Percentiles rank a stretch among this genome's conserved stretches.
Evolutionary conservation across 768 basidiomycete genomes (phyloP).

Genomic region (Erythrobasidium yunnanense): DNA sequence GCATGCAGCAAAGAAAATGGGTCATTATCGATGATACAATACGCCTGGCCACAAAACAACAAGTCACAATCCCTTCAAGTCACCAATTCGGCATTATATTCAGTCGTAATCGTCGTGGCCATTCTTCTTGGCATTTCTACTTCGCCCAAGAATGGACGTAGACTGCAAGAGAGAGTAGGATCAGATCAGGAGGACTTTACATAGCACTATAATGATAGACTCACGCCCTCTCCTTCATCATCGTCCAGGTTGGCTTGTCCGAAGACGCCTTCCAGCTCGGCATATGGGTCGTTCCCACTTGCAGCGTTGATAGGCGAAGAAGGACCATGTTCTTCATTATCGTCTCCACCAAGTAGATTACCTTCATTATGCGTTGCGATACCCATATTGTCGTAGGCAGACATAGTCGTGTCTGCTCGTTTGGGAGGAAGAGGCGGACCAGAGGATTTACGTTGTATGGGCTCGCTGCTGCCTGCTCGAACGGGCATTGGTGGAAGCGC

Average conservation of each 20-base stretch:
- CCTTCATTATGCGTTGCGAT: background rate
- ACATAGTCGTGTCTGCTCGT: background rate
- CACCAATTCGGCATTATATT: too few species aligned
- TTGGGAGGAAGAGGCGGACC: slow-evolving; percentile 22
- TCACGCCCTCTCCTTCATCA: slow-evolving; percentile 8
- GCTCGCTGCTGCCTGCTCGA: background rate
- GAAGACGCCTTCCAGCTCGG: slow-evolving; percentile 5
- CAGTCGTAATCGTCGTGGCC: too few species aligned
- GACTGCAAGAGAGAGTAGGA: too few species aligned
- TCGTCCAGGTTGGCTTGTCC: background rate
- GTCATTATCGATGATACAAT: too few species aligned
- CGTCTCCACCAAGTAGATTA: background rate
- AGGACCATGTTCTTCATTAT: background rate
- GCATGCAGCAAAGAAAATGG: too few species aligned
- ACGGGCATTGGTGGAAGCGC: background rate
- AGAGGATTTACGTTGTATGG: background rate
- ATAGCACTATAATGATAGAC: too few species aligned
- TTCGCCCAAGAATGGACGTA: too few species aligned
- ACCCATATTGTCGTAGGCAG: background rate
- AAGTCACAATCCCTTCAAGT: too few species aligned
- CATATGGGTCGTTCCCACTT: background rate
- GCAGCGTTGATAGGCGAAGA: background rate
- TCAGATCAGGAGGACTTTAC: too few species aligned
- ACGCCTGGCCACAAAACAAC: too few species aligned
- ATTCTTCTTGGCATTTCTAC: too few species aligned